These are phyloP conservation scores for Fusarium subtropicale DNA, from an alignment of 2,329 filamentous ascomycete genomes.

Conservation along the genomic window DNA sequence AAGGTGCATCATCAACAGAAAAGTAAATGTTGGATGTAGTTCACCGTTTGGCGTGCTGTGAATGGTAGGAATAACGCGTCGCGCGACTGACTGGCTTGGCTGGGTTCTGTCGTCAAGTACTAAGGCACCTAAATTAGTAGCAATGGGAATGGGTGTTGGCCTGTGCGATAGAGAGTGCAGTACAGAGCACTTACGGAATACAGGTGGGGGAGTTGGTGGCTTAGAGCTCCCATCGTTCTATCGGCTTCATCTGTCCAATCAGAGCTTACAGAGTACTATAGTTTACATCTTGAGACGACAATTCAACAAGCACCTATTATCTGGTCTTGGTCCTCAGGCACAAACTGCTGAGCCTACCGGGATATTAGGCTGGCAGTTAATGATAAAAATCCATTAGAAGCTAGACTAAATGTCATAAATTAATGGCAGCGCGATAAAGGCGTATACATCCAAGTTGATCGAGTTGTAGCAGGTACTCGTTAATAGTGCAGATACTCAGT, in stretches of 20 bases:
- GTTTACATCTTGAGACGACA: background rate
- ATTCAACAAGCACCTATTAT: background rate
- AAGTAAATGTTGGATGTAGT: slow-evolving; percentile 5
- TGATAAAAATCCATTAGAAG: background rate
- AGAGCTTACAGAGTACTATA: background rate
- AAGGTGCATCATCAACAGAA: slow-evolving; percentile 25
- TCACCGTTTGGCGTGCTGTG: slow-evolving; percentile 30
- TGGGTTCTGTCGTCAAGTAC: background rate
- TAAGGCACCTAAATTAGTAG: slow-evolving; percentile 10
- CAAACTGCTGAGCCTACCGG: background rate
- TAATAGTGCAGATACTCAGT: background rate
- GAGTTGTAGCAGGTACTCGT: background rate
- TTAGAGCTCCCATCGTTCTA: background rate
- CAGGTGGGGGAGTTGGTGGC: too few species aligned
- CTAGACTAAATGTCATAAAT: background rate
- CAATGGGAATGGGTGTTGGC: slow-evolving; percentile 6
- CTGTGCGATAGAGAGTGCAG: slow-evolving; percentile 12
- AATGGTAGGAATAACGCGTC: slow-evolving; percentile 43
- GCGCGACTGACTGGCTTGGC: slow-evolving; percentile 37
- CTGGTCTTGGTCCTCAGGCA: slow-evolving; percentile 5
- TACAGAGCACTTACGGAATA: background rate
- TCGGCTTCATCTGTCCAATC: background rate
- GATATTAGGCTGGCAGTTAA: background rate
- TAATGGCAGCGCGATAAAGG: background rate
- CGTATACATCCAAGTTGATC: background rate